phyloP scores from a whole-genome alignment of 2,329 filamentous ascomycete genomes.

The Clonostachys byssicola region DNA sequence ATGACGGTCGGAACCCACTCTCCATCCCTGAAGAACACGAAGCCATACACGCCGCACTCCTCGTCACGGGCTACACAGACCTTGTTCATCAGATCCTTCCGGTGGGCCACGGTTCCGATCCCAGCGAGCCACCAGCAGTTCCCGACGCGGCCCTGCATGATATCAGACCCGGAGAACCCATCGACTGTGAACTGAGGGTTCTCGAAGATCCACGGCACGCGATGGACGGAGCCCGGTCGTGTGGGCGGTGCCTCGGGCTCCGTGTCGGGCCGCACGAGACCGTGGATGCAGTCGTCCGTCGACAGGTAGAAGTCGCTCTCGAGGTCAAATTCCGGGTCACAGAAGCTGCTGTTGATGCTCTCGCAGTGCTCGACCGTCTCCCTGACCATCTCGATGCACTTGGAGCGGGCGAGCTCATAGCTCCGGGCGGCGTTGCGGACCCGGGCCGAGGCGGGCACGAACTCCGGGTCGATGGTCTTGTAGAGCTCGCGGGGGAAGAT shows the following conservation, averaged over 20 bases:
- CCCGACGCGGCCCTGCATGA: conserved; percentile 45
- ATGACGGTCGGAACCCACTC: conserved; percentile 70
- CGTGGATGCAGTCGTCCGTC: conserved; percentile 22
- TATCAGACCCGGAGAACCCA: conserved; percentile 32
- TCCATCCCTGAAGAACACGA: conserved; percentile 67
- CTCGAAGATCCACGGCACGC: conserved; percentile 37
- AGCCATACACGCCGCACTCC: conserved; percentile 67
- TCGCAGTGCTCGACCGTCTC: conserved; percentile 34
- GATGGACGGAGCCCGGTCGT: conserved; percentile 23
- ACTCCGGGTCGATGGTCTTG: conserved; percentile 9
- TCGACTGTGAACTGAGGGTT: conserved; percentile 31
- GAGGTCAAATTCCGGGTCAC: conserved; percentile 38
- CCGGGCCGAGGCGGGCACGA: conserved; percentile 9
- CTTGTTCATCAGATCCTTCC: conserved; percentile 58
- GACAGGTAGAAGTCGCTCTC: conserved; percentile 28
- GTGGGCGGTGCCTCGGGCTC: not conserved
- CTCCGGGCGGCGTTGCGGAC: conserved; percentile 31
- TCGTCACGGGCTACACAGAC: conserved; percentile 66
- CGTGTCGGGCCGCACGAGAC: conserved; percentile 1
- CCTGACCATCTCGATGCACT: conserved; percentile 32
- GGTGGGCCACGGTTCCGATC: conserved; percentile 63
- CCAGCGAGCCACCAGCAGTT: conserved; percentile 74
- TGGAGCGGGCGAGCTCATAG: conserved; percentile 32
- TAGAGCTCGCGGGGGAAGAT: conserved; percentile 37
- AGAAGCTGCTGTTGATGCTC: conserved; percentile 39